A percentile compares a stretch with the other conserved stretches of the same genome.
Evolutionary conservation across 1,139 yeast species (phyloP).

Genomic region (Wickerhamomyces sp.): DNA sequence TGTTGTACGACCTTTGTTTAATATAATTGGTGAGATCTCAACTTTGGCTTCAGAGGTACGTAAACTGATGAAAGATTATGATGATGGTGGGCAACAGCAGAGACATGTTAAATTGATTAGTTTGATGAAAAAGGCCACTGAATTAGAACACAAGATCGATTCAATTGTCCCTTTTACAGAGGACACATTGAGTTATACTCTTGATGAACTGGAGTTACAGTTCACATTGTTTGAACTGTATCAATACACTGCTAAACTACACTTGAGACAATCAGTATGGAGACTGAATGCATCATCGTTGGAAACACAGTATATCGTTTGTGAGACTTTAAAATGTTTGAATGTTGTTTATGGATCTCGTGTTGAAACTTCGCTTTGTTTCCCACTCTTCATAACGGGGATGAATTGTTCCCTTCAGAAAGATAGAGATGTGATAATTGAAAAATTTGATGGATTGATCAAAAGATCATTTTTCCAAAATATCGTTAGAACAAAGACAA

Average conservation of each 20-base stretch:
- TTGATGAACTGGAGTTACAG: constrained; percentile 58
- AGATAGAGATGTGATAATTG: constrained; percentile 47
- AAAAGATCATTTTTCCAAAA: constrained; percentile 64
- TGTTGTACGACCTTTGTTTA: constrained; percentile 60
- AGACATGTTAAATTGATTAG: constrained; percentile 26
- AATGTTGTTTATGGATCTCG: constrained; percentile 60
- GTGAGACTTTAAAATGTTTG: constrained; percentile 50
- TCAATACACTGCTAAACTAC: constrained; percentile 65
- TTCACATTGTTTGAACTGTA: constrained; percentile 67
- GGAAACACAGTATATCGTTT: constrained; percentile 56
- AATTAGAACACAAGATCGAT: constrained; percentile 46
- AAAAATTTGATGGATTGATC: constrained; percentile 50
- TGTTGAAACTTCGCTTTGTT: constrained; percentile 67
- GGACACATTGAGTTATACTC: constrained; percentile 42
- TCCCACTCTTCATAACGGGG: constrained; percentile 76
- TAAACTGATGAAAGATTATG: constrained; percentile 23
- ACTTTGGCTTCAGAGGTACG: constrained; percentile 52
- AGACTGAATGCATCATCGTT: constrained; percentile 57
- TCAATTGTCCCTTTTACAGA: constrained; percentile 47
- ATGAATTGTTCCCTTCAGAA: constrained; percentile 49
- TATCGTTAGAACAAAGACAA: constrained; percentile 50
- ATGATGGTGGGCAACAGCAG: constrained; percentile 15
- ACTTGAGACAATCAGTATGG: constrained; percentile 58
- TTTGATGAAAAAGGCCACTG: constrained; percentile 35
- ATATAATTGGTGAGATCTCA: constrained; percentile 64